Evolutionary conservation across 306 rosid genomes (phyloP).

Genomic region (Glycine latifolia): DNA sequence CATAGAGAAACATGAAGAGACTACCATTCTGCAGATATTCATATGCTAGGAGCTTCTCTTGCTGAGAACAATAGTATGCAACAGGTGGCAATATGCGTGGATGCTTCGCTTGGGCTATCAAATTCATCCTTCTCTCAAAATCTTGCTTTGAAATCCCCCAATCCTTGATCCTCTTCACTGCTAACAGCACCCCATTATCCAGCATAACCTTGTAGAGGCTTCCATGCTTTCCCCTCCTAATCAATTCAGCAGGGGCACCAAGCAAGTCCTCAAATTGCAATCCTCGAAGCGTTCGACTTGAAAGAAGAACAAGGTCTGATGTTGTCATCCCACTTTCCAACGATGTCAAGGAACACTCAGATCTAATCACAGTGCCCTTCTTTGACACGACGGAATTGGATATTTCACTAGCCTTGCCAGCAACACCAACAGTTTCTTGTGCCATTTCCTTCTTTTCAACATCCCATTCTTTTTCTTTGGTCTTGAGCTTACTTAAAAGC

Average conservation of each 20-base stretch:
- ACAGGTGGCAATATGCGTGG: conserved; percentile 58
- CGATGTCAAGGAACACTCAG: conserved; percentile 65
- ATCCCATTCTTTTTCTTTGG: conserved; percentile 34
- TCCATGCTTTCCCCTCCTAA: conserved; percentile 74
- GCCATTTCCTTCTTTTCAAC: conserved; percentile 41
- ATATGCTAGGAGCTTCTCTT: conserved; percentile 81
- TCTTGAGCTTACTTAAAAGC: conserved; percentile 18
- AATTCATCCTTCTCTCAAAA: conserved; percentile 61
- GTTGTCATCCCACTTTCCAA: conserved; percentile 55
- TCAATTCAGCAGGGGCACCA: conserved; percentile 74
- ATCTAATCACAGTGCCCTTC: conserved; percentile 41
- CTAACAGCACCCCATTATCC: conserved; percentile 58
- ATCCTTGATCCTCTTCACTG: conserved; percentile 79
- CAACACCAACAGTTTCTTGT: conserved; percentile 36
- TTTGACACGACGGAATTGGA: conserved; percentile 50
- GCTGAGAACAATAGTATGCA: conserved; percentile 76
- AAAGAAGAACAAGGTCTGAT: conserved; percentile 59
- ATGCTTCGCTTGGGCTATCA: conserved; percentile 60
- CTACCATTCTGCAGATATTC: conserved; percentile 74
- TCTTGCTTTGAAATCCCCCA: conserved; percentile 64
- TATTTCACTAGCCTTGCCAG: conserved; percentile 46
- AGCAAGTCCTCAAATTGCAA: conserved; percentile 73
- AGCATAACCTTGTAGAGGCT: conserved; percentile 78
- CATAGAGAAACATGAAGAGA: conserved; percentile 74
- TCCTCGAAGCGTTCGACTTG: conserved; percentile 46